Conservation (phyloP, 768 basidiomycete genomes). For the Serendipita sp. region DNA sequence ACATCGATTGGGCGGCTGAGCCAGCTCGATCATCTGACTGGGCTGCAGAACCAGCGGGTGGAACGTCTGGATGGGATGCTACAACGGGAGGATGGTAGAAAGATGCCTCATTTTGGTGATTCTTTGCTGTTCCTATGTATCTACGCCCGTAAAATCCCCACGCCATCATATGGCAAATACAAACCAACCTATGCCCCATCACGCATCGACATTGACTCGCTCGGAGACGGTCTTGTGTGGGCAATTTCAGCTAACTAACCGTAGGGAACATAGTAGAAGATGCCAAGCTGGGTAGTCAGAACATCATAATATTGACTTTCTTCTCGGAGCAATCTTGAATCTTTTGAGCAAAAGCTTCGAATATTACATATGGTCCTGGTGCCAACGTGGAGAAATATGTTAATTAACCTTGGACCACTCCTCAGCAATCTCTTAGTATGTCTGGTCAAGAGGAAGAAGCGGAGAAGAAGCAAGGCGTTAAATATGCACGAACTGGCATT, state of each 20-base stretch:
- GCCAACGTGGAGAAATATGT: neutral
- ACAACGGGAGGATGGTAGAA: slow-evolving; percentile 11
- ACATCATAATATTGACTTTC: no score
- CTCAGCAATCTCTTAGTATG: neutral
- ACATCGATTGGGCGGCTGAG: slow-evolving; percentile 75
- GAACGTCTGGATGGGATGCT: slow-evolving; percentile 25
- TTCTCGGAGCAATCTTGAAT: no score
- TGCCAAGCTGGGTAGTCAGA: no score
- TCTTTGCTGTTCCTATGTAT: neutral
- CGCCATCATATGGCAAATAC: neutral
- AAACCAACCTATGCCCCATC: no score
- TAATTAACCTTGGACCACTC: neutral
- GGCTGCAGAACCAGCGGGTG: slow-evolving; percentile 62
- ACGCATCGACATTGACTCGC: no score
- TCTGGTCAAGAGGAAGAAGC: neutral
- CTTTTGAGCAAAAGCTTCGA: no score
- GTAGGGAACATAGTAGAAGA: no score
- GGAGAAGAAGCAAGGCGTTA: neutral
- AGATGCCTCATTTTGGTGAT: neutral
- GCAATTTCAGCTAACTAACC: no score
- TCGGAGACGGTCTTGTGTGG: no score
- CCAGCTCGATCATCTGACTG: slow-evolving; percentile 50
- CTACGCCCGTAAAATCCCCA: neutral
- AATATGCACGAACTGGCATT: slow-evolving; percentile 31
- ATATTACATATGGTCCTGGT: no score